Evolutionary conservation across 1,284 basidiomycete species (phyloP), one percentile per base, ranked within the genome.

Genomic region (Vanrija sp.): DNA sequence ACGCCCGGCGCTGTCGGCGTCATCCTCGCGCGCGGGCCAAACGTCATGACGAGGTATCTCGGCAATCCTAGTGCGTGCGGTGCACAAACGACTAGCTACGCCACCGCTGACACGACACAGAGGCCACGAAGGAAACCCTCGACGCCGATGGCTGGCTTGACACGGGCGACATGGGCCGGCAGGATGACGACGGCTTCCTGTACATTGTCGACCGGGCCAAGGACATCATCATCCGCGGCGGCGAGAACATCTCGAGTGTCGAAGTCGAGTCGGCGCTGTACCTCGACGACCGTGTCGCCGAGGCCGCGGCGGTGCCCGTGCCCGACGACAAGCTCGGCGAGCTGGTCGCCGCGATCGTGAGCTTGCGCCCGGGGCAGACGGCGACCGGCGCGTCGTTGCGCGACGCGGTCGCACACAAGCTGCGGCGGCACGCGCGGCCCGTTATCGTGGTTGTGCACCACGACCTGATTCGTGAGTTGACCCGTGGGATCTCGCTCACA

Each of bases 151-250:
- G 72, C 28, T 75, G 67, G 68, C 54, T 75, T 15, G 65, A 75
- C 62, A 71, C 72, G 15, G 72, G 72, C 12, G 72, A 74, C 63
- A 54, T 67, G 2, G 72, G 59, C 3, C 60, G 46, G 42, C 49
- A 70, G 14, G 67, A 72, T 48, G 51, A 63, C 8, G 64, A 71
- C 4, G 72, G 69, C 1, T 71, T 66, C 51, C 34, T 74, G 25
- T 69, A 65, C 46, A 70, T 74, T 55, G 61, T 64, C 29, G 72
- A 74, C 55, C 55, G 72, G 1, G 52, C 49, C 0, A 58, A 58
- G 49, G 73, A 74, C 54, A 67, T 74, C 43, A 72, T 74, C 44
- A 72, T 74, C 29, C 67, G 71, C 9, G 71, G 71, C 18, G 73
- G 71, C 9, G 73, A 74, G 58, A 74, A 74, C 48, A 72, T 74